A percentile compares a stretch with the other conserved stretches of the same genome.
Evolutionary conservation across 352 stramenopile genomes (phyloP).

Genomic region (Globisporangium takayamanum): DNA sequence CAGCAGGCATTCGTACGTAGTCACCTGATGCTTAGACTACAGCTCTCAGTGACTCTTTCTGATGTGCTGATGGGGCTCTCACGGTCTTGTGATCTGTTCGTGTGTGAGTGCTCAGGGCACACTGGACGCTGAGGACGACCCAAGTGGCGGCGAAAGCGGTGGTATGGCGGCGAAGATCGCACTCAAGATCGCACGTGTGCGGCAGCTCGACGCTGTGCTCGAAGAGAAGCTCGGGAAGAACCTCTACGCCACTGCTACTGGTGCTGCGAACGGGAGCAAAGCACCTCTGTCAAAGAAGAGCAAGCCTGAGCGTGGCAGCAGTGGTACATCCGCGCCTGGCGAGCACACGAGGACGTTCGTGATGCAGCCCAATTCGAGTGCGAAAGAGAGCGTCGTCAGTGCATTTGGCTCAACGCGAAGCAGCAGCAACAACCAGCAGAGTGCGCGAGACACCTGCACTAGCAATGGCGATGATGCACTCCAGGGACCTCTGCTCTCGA

Average conservation of each 20-base stretch:
- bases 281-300: conserved; percentile 5
- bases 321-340: background rate
- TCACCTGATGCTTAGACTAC: background rate
- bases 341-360: background rate
- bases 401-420: background rate
- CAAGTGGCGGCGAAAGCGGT: conserved; percentile 14
- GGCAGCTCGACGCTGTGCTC: conserved; percentile 48
- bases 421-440: background rate
- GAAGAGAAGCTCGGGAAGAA: conserved; percentile 62
- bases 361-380: background rate
- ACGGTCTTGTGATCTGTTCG: background rate
- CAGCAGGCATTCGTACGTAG: conserved; percentile 55
- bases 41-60: too few species aligned
- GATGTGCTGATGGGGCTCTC: background rate
- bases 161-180: conserved; percentile 52
- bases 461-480: background rate
- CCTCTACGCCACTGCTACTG: conserved; percentile 24
- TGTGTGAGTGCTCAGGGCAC: conserved; percentile 21
- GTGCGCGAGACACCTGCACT: conserved; percentile 7
- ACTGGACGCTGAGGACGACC: conserved; percentile 34
- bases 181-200: conserved; percentile 63
- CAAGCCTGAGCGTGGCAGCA: conserved; percentile 1
- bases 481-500: background rate
- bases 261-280: conserved; percentile 18
- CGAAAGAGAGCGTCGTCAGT: too few species aligned